Percentiles rank a stretch among this genome's conserved stretches.
Conservation (phyloP, 2,329 filamentous ascomycete genomes). For the Calonectria pteridis region DNA sequence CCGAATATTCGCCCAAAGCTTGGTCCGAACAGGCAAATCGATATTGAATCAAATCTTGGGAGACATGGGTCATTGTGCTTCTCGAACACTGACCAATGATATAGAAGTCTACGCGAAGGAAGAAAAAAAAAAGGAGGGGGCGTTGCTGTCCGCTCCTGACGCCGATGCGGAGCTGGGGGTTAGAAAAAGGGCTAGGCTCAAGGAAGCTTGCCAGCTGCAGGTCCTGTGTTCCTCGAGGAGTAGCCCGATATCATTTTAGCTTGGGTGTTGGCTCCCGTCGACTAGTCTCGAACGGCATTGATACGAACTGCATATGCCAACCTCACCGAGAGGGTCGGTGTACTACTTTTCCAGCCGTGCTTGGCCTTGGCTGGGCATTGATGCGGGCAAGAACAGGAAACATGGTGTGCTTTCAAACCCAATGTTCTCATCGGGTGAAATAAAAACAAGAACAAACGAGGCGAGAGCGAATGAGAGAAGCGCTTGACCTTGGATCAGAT, state of each 20-base stretch:
- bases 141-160: slow-evolving; percentile 32
- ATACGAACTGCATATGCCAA: slow-evolving; percentile 33
- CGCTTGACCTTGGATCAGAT: slow-evolving; percentile 40
- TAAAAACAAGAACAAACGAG: slow-evolving; percentile 38
- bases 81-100: slow-evolving; percentile 44
- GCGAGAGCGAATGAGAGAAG: slow-evolving; percentile 35
- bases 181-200: slow-evolving; percentile 26
- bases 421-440: slow-evolving; percentile 23
- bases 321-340: slow-evolving; percentile 22
- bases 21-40: slow-evolving; percentile 17
- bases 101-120: slow-evolving; percentile 47
- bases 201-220: slow-evolving; percentile 37
- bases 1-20: slow-evolving; percentile 33
- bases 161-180: slow-evolving; percentile 32
- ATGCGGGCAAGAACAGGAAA: slow-evolving; percentile 24
- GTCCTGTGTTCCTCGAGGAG: slow-evolving; percentile 39
- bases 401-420: slow-evolving; percentile 30
- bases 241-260: slow-evolving; percentile 33
- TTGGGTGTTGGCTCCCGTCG: slow-evolving; percentile 37
- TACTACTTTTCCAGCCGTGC: slow-evolving; percentile 24
- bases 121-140: slow-evolving; percentile 38
- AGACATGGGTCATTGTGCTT: slow-evolving; percentile 36
- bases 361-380: slow-evolving; percentile 20
- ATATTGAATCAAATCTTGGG: slow-evolving; percentile 27
- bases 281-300: slow-evolving; percentile 28